Percentiles rank a stretch among this genome's conserved stretches.
Conservation (phyloP, 106 monocot species). For the Dendrobium chrysotoxum region DNA sequence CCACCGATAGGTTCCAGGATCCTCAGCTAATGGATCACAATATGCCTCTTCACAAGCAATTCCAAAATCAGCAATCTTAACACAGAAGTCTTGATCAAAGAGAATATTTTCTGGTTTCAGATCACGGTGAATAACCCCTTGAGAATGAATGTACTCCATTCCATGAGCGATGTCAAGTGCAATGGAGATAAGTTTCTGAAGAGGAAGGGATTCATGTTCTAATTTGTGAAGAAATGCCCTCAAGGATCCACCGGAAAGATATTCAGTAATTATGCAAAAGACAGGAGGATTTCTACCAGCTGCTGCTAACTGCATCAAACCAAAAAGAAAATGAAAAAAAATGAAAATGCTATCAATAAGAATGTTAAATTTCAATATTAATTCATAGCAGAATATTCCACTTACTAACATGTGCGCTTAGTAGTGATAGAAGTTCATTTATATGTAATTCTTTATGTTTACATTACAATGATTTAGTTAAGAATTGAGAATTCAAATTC, state of each 20-base stretch:
- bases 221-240: conserved; percentile 42
- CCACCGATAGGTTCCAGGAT: conserved; percentile 61
- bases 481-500: too few relatives aligned
- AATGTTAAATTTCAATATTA: not conserved
- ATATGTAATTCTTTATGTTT: not conserved
- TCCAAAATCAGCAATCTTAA: conserved; percentile 68
- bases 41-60: conserved; percentile 66
- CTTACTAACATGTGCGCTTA: not conserved
- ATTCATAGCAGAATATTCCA: not conserved
- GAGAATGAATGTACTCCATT: conserved; percentile 72
- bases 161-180: conserved; percentile 63
- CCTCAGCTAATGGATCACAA: conserved; percentile 43
- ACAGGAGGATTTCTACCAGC: conserved; percentile 48
- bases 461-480: too few relatives aligned
- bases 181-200: conserved; percentile 39
- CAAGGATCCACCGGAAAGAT: conserved; percentile 53
- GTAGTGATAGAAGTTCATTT: not conserved
- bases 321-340: not conserved
- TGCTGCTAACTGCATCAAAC: conserved; percentile 34
- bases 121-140: conserved; percentile 67
- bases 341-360: not conserved
- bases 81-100: conserved; percentile 48
- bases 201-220: conserved; percentile 34
- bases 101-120: conserved; percentile 68
- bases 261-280: conserved; percentile 65